Evolutionary conservation across 495 filamentous ascomycete species (phyloP).

Genomic region (Chlorociboria aeruginascens): DNA sequence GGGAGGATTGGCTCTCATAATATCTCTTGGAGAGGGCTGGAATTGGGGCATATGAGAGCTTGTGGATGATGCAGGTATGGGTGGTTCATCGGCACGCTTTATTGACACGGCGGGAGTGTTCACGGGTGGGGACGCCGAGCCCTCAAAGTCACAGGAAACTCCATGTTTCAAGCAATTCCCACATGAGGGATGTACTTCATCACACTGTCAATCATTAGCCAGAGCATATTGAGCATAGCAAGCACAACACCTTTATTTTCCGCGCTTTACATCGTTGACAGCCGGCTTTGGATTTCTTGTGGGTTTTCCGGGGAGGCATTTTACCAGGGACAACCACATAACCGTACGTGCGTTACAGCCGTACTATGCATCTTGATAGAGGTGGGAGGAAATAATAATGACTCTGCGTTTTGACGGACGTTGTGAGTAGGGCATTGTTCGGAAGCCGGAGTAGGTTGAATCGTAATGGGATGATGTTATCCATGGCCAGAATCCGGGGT

Average conservation of each 20-base stretch:
- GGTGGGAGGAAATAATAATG: no score
- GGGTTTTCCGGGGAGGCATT: slow-evolving; percentile 41
- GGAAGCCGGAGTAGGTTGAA: no score
- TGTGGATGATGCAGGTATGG: slow-evolving; percentile 18
- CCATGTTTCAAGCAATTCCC: slow-evolving; percentile 53
- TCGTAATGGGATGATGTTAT: no score
- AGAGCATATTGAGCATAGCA: background rate
- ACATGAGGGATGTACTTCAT: slow-evolving; percentile 49
- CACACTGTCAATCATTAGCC: slow-evolving; percentile 34
- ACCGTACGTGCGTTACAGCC: background rate
- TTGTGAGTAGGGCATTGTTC: no score
- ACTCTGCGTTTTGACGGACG: no score
- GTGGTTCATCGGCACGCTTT: slow-evolving; percentile 9
- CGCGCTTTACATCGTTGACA: slow-evolving; percentile 48
- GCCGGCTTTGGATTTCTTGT: slow-evolving; percentile 51
- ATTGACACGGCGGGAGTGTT: slow-evolving; percentile 15
- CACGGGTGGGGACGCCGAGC: slow-evolving; percentile 16
- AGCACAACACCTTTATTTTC: slow-evolving; percentile 43
- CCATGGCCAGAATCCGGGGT: no score
- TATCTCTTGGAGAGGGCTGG: slow-evolving; percentile 23
- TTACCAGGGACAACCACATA: background rate
- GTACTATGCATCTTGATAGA: slow-evolving; percentile 1
- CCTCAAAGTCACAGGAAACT: slow-evolving; percentile 49
- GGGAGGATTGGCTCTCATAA: slow-evolving; percentile 22
- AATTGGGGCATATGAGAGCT: slow-evolving; percentile 23